Evolutionary conservation across 768 basidiomycete genomes (phyloP).

Genomic region (Suillus hirtellus): DNA sequence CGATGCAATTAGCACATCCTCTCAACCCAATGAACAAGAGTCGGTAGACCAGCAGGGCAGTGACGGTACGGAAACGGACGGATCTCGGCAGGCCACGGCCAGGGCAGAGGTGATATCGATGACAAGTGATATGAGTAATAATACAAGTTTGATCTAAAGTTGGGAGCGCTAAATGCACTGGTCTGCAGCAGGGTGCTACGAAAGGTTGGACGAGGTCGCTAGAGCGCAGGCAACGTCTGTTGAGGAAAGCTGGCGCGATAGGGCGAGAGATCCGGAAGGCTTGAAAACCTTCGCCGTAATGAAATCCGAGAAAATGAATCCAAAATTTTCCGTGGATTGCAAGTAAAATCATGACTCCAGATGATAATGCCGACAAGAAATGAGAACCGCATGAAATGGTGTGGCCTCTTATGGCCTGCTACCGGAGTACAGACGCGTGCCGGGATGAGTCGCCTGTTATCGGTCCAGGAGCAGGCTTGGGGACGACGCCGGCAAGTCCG

Average conservation of each 20-base stretch:
- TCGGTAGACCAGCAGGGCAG: slow-evolving; percentile 21
- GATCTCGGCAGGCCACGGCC: slow-evolving; percentile 20
- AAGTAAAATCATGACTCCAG: slow-evolving; percentile 29
- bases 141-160: slow-evolving; percentile 26
- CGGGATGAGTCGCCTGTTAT: slow-evolving; percentile 32
- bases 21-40: slow-evolving; percentile 14
- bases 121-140: slow-evolving; percentile 36
- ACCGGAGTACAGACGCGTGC: slow-evolving; percentile 34
- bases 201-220: slow-evolving; percentile 14
- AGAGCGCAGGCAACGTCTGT: slow-evolving; percentile 27
- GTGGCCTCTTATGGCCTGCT: slow-evolving; percentile 19
- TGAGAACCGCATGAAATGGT: slow-evolving; percentile 15
- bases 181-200: slow-evolving; percentile 25
- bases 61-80: slow-evolving; percentile 20
- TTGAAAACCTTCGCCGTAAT: slow-evolving; percentile 15
- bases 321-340: slow-evolving; percentile 26
- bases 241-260: slow-evolving; percentile 19
- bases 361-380: slow-evolving; percentile 34
- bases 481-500: slow-evolving; percentile 71
- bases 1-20: slow-evolving; percentile 8
- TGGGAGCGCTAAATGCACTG: slow-evolving; percentile 15
- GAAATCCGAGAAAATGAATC: slow-evolving; percentile 28
- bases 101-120: slow-evolving; percentile 19
- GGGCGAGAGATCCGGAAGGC: slow-evolving; percentile 15
- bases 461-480: slow-evolving; percentile 53